Evolutionary conservation across 1,284 basidiomycete species (phyloP), one percentile per base, ranked within the genome.

Genomic region (Malassezia sympodialis): DNA sequence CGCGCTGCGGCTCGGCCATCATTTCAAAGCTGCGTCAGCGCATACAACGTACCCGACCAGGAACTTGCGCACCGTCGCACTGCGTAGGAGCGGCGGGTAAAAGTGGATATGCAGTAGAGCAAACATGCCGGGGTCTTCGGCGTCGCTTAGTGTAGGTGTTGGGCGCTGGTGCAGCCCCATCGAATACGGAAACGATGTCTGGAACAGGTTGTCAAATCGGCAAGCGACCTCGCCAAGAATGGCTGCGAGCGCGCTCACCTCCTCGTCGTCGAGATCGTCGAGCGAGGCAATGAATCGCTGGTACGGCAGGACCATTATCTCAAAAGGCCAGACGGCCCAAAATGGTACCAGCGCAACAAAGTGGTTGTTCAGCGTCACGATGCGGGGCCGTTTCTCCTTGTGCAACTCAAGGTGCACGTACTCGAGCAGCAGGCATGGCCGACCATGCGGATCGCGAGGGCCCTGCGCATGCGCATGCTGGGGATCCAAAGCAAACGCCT

Each of bases 261-360:
- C 71, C 8, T 28, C 23, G 2, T 55, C 31, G 15, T 49, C 54
- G 55, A 74, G 63, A 17, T 70, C 60, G 11, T 56, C 56, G 2
- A 74, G 43, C 31, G 61, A 59, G 2, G 51, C 26, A 35, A 74
- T 66, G 31, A 69, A 69, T 4, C 71, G 55, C 34, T 58, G 40
- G 41, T 63, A 45, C 0, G 54, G 59, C 30, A 64, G 50, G 28
- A 63, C 76, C 58, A 96, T 77, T 14, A 87, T 79, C 75, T 96
- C 91, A 69, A 86, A 96, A 0, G 91, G 91, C 91, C 91, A 96
- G 27, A 84, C 82, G 1, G 90, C 91, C 91, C 91, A 96, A 83
- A 87, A 96, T 0, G 91, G 91, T 0, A 96, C 89, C 5, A 96
- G 72, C 0, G 85, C 88, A 4, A 88, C 79, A 82, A 90, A 96